These are phyloP conservation scores for Lolium perenne DNA, from an alignment of 176 grass and related monocot species.

Conservation along the genomic window DNA sequence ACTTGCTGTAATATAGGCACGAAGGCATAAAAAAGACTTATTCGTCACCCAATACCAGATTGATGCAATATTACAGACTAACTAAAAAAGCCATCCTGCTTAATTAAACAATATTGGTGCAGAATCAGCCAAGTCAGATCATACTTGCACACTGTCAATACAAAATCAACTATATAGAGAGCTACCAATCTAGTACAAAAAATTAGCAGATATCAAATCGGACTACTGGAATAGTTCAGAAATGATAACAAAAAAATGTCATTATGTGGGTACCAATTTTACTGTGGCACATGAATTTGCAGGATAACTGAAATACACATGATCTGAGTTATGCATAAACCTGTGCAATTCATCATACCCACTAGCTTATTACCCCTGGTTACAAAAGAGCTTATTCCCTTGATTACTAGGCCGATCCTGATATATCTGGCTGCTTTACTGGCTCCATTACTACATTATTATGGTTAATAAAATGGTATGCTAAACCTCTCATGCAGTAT, in stretches of 20 bases:
- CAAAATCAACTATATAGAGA: slow-evolving; percentile 1
- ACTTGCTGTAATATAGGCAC: neutral
- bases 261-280: neutral
- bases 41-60: neutral
- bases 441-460: neutral
- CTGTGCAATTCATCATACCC: slow-evolving; percentile 4
- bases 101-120: neutral
- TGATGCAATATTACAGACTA: neutral
- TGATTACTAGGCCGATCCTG: neutral
- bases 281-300: slow-evolving; percentile 20
- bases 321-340: slow-evolving; percentile 15
- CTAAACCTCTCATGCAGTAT: neutral
- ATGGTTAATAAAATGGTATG: neutral
- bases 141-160: neutral
- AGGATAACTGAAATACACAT: neutral
- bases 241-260: neutral
- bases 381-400: neutral
- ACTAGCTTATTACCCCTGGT: neutral
- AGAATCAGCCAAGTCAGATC: neutral
- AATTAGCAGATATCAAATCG: neutral
- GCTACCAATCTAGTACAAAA: neutral
- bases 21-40: neutral
- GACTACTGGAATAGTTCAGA: neutral
- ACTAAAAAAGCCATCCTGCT: neutral
- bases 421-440: neutral